Evolutionary conservation across 129 eudicot genomes (phyloP).

Genomic region (carrot (Daucus carota)): DH1_v3.0 NC_030389.2:27304501-27305000

Average conservation of each 20-base stretch:
- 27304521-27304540: neutral
- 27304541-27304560: neutral
- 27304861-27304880: neutral
- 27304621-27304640: too few relatives aligned
- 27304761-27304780: constrained; percentile 69
- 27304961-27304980: too few relatives aligned
- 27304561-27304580: neutral
- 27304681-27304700: neutral
- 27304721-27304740: neutral
- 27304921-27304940: too few relatives aligned
- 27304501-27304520: neutral
- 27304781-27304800: constrained; percentile 63
- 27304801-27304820: constrained; percentile 29
- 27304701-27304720: neutral
- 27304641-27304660: too few relatives aligned
- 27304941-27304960: too few relatives aligned
- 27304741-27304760: constrained; percentile 66
- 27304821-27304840: neutral
- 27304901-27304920: too few relatives aligned
- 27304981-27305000: too few relatives aligned
- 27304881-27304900: too few relatives aligned
- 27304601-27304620: neutral
- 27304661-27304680: too few relatives aligned
- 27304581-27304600: too few relatives aligned
- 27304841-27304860: neutral